Evolutionary conservation across 306 rosid genomes (phyloP).

Genomic region (Cucurbita pepo): DNA sequence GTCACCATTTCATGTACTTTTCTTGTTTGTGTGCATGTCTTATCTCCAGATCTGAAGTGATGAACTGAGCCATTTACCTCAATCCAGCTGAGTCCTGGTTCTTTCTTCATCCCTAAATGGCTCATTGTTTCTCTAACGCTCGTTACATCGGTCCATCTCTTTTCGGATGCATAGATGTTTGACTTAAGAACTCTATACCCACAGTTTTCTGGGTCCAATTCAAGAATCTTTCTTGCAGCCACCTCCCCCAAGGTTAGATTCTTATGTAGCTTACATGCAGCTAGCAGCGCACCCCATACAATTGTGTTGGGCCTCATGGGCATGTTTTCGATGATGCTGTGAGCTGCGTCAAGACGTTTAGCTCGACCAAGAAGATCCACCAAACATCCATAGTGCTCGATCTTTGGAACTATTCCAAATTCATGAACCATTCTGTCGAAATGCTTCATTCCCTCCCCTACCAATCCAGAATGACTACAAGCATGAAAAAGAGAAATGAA

Average conservation of each 20-base stretch:
- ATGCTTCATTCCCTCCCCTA: constrained; percentile 27
- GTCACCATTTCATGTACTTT: constrained; percentile 32
- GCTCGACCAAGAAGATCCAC: constrained; percentile 61
- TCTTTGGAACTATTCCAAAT: constrained; percentile 31
- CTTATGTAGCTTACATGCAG: constrained; percentile 44
- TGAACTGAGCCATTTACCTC: constrained; percentile 45
- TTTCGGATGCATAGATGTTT: constrained; percentile 44
- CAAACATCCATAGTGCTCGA: constrained; percentile 56
- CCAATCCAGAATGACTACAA: constrained; percentile 54
- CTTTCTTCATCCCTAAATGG: constrained; percentile 32
- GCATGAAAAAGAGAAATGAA: constrained; percentile 39
- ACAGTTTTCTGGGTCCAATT: constrained; percentile 33
- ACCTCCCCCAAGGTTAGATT: constrained; percentile 35
- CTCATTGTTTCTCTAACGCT: constrained; percentile 32
- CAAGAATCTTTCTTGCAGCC: constrained; percentile 35
- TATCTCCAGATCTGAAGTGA: constrained; percentile 47
- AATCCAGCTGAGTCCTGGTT: constrained; percentile 43
- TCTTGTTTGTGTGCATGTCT: constrained; percentile 23
- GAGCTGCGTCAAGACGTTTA: constrained; percentile 33
- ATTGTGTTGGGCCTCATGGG: constrained; percentile 39
- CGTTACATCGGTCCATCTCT: constrained; percentile 46
- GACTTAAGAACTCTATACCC: constrained; percentile 49
- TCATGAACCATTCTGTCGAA: constrained; percentile 30
- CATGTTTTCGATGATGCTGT: constrained; percentile 28
- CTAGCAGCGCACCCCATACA: constrained; percentile 46